phyloP scores from a whole-genome alignment of 2,329 filamentous ascomycete species.

The Mycosphaerella sp. region DNA sequence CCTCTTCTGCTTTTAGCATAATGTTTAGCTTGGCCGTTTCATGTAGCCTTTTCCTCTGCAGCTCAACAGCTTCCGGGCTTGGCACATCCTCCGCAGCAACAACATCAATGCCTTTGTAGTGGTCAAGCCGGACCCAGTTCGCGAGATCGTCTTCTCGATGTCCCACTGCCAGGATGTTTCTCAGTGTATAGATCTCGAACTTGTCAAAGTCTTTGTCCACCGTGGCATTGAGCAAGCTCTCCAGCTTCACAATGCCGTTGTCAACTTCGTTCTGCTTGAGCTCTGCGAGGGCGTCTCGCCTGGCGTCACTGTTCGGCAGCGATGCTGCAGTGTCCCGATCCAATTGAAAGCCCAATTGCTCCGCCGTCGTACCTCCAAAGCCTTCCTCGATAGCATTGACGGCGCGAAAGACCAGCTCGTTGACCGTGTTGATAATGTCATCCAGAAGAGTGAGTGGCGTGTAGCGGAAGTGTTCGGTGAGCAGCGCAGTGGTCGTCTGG shows the following conservation, averaged over 20 bases:
- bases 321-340: slow-evolving; percentile 11
- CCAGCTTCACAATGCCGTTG: slow-evolving; percentile 56
- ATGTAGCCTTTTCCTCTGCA: slow-evolving; percentile 65
- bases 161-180: slow-evolving; percentile 56
- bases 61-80: slow-evolving; percentile 61
- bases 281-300: slow-evolving; percentile 34
- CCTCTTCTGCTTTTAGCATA: slow-evolving; percentile 62
- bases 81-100: slow-evolving; percentile 39
- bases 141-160: slow-evolving; percentile 53
- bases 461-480: slow-evolving; percentile 94
- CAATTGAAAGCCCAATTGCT: slow-evolving; percentile 66
- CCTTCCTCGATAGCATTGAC: slow-evolving; percentile 82
- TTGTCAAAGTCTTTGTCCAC: slow-evolving; percentile 48
- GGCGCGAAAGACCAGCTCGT: slow-evolving; percentile 84
- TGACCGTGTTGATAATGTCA: slow-evolving; percentile 96
- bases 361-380: slow-evolving; percentile 65
- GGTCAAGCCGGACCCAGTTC: slow-evolving; percentile 71
- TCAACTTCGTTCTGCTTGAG: slow-evolving; percentile 58
- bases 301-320: slow-evolving; percentile 16
- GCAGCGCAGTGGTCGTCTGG: slow-evolving; percentile 52
- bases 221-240: slow-evolving; percentile 45
- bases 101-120: slow-evolving; percentile 61
- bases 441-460: slow-evolving; percentile 89
- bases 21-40: slow-evolving; percentile 72
- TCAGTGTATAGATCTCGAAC: slow-evolving; percentile 70